These are phyloP conservation scores for Paxillus ammoniavirescens DNA, from an alignment of 768 basidiomycete genomes.

Conservation along the genomic window DNA sequence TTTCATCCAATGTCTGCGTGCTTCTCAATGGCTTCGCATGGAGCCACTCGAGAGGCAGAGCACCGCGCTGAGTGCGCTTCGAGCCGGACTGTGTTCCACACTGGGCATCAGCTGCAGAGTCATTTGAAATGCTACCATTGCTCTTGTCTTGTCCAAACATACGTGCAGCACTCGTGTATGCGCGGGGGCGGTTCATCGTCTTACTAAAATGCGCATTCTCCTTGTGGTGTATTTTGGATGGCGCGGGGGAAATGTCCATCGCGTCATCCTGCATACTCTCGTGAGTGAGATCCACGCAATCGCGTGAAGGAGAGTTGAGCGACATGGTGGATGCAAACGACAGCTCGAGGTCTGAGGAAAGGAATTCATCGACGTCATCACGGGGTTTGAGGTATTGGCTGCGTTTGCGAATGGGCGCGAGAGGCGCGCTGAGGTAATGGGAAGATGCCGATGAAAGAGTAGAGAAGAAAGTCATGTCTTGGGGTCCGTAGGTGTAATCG, in stretches of 20 bases:
- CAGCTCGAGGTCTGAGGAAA: conserved; percentile 74
- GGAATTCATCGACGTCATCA: conserved; percentile 63
- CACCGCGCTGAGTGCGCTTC: conserved; percentile 61
- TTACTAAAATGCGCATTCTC: conserved; percentile 30
- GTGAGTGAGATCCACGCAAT: conserved; percentile 42
- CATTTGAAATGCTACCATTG: conserved; percentile 44
- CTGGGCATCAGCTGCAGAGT: conserved; percentile 25
- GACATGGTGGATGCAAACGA: conserved; percentile 86
- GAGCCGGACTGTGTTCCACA: conserved; percentile 37
- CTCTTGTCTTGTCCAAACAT: conserved; percentile 75
- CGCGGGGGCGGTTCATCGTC: conserved; percentile 51
- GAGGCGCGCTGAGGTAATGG: conserved; percentile 41
- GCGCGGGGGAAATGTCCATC: conserved; percentile 84
- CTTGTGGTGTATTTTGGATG: conserved; percentile 26
- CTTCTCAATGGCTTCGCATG: conserved; percentile 19
- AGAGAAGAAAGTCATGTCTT: conserved; percentile 57
- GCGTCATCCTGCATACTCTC: conserved; percentile 55
- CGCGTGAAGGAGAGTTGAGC: conserved; percentile 64
- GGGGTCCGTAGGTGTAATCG: conserved; percentile 26
- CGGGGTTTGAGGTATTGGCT: conserved; percentile 41
- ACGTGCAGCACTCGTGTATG: conserved; percentile 62
- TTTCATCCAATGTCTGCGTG: conserved; percentile 23
- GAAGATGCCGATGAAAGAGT: conserved; percentile 39
- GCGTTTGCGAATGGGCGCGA: conserved; percentile 47
- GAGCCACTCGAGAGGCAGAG: conserved; percentile 65